Evolutionary conservation across 176 grass and related monocot species (phyloP), one percentile per base, ranked within the genome.

Genomic region (Canna indica): DNA sequence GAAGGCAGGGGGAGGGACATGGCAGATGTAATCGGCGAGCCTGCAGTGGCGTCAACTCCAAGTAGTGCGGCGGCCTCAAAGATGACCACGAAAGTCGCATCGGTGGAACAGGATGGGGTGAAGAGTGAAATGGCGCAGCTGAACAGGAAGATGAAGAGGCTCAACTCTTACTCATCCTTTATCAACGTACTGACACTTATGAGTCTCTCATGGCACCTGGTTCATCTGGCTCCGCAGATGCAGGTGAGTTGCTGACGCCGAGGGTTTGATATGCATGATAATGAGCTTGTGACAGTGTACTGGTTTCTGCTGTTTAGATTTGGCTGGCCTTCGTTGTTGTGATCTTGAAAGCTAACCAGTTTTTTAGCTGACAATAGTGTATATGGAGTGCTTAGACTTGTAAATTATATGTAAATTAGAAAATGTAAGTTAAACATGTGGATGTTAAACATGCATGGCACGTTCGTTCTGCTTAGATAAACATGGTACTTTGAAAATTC

Each of bases 171-270:
- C 76, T 96, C 93, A 28, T 96, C 93, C 5, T 35, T 89, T 14
- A 80, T 85, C 73, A 97, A 92, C 76, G 77, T 91, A 54, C 57
- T 92, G 26, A 63, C 71, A 0, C 74, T 92, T 1, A 90, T 97
- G 93, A 48, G 78, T 6, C 86, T 92, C 54, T 89, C 86, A 18
- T 97, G 93, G 93, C 88, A 97, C 65, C 79, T 87, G 59, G 77
- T 92, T 31, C 93, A 97, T 76, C 75, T 97, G 26, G 83, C 88
- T 5, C 84, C 74, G 8, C 81, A 80, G 58, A 65, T 87, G 29
- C 79, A 69, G 27, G 38, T 47, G 3, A 60, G 68, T 34, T 32
- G 41, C 7, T 70, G 67, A 30, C 0, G 39, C 29, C 1, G 4
- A 7, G 50, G 20, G 41, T 44, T 44, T 8, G 41, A 11, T 44